These are phyloP conservation scores for Starmerella sirachaensis DNA, from an alignment of 805 yeast species.

Conservation along the genomic window DNA sequence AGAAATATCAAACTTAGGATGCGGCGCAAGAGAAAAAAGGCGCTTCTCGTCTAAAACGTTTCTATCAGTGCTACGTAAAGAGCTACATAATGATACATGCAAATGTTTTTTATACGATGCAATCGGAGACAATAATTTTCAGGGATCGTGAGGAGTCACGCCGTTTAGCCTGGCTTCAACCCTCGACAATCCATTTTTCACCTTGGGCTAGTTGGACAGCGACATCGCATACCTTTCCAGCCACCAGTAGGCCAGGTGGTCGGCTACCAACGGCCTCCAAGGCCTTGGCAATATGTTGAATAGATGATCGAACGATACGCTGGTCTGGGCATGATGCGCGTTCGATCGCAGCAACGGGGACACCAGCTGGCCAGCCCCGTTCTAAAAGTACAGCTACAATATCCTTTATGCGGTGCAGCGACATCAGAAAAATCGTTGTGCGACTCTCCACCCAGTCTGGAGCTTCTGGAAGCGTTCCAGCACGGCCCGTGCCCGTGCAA, in stretches of 20 bases:
- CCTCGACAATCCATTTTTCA: conserved; percentile 38
- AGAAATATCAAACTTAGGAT: no score
- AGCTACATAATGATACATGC: no score
- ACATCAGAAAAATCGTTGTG: conserved; percentile 83
- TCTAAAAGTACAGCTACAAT: conserved; percentile 33
- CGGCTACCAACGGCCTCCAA: conserved; percentile 68
- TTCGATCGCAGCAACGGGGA: conserved; percentile 80
- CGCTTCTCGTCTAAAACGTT: no score
- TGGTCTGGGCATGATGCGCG: conserved; percentile 92
- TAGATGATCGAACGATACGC: conserved; percentile 62
- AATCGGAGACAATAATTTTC: no score
- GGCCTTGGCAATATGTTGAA: conserved; percentile 57
- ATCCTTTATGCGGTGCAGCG: conserved; percentile 54
- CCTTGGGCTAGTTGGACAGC: conserved; percentile 24
- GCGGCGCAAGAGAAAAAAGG: no score
- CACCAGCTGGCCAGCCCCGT: conserved; percentile 54
- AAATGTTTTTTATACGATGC: no score
- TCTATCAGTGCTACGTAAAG: no score
- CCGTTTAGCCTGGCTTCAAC: conserved; percentile 22
- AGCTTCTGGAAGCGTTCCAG: conserved; percentile 65
- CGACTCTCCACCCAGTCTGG: conserved; percentile 64
- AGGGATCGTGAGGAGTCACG: no score
- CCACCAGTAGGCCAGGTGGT: conserved; percentile 83
- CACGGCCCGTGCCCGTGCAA: conserved; percentile 89
- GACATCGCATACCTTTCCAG: conserved; percentile 67